Base-by-base conservation (phyloP, 257 asterid genomes). In the Galeopsis tetrahit region DNA sequence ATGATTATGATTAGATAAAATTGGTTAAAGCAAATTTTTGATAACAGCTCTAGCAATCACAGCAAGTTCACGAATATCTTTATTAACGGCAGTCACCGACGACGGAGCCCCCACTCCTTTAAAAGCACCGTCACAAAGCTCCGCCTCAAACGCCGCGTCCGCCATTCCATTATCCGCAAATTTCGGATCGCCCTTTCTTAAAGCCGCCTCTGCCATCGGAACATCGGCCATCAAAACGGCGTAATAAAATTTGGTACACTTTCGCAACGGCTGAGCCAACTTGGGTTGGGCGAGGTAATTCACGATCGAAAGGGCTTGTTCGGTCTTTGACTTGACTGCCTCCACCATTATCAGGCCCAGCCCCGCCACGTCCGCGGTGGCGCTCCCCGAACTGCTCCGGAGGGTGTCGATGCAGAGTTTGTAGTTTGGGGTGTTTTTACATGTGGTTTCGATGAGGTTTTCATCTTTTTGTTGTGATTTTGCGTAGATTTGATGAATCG, bases 81-180 rank as follows among this genome's bases (percentile, higher is more conserved):
- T 51, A 49, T 76, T 84, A 61, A 55, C n/a, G 28, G 15, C 64
- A n/a, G 56, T 57, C 49, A 90, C n/a, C 28, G 88, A 85, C 55
- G 85, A 63, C 10, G 62, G 33, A 35, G 51, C 63, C 46, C 33
- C 56, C 53, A n/a, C 60, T 49, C 43, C 52, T 3, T 13, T 39
- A 4, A 88, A 74, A 33, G 76, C 81, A 0, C 4, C 28, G 55
- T 85, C 90, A 52, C 97, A 90, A 2, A 5, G 17, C 0, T 61
- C 74, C 3, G 91, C 95, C 74, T 86, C 93, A 6, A 66, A 40
- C 7, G 67, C 84, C 33, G 87, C 65, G 65, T 84, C 97, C 2
- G 78, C 83, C 88, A 90, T 85, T 10, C 89, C 93, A 8, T 42
- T 34, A 55, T 82, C 89, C 1, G 92, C 97, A 17, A 87, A 85